phyloP scores from a whole-genome alignment of 371 early-diverging fungal species.

The Smittium mucronatum region DNA sequence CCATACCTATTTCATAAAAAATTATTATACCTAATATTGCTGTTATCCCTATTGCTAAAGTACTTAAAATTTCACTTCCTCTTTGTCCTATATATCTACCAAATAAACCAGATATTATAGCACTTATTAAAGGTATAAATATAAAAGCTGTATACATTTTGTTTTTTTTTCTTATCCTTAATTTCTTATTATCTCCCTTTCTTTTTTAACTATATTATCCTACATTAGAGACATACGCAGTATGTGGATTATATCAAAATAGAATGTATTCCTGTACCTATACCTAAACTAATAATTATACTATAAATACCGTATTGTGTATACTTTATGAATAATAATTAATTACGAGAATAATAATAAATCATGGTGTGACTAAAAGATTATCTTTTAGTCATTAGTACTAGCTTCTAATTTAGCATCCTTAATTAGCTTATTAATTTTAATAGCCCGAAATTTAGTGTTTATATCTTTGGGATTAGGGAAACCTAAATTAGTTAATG shows the following conservation, averaged over 20 bases:
- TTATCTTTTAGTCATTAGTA: too few relatives aligned
- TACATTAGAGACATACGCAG: background rate
- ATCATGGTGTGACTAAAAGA: too few relatives aligned
- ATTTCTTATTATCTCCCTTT: slow-evolving; percentile 26
- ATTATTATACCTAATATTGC: slow-evolving; percentile 36
- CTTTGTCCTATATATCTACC: slow-evolving; percentile 42
- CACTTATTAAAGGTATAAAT: slow-evolving; percentile 44
- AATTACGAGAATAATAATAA: too few relatives aligned
- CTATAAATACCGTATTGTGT: too few relatives aligned
- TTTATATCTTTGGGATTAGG: slow-evolving; percentile 2
- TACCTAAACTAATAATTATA: too few relatives aligned
- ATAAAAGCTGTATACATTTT: slow-evolving; percentile 37
- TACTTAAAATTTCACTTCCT: slow-evolving; percentile 41
- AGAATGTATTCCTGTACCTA: too few relatives aligned
- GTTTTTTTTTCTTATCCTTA: slow-evolving; percentile 30
- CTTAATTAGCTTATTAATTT: slow-evolving; percentile 6
- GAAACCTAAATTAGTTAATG: background rate
- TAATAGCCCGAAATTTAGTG: slow-evolving; percentile 9
- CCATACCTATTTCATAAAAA: slow-evolving; percentile 41
- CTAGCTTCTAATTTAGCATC: background rate
- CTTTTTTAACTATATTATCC: slow-evolving; percentile 12
- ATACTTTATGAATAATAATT: too few relatives aligned
- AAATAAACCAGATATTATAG: slow-evolving; percentile 39
- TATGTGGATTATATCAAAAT: slow-evolving; percentile 14
- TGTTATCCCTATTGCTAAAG: slow-evolving; percentile 33